Evolutionary conservation across 441 rosid genomes (phyloP).

Genomic region (Cnidoscolus chayamansa): DNA sequence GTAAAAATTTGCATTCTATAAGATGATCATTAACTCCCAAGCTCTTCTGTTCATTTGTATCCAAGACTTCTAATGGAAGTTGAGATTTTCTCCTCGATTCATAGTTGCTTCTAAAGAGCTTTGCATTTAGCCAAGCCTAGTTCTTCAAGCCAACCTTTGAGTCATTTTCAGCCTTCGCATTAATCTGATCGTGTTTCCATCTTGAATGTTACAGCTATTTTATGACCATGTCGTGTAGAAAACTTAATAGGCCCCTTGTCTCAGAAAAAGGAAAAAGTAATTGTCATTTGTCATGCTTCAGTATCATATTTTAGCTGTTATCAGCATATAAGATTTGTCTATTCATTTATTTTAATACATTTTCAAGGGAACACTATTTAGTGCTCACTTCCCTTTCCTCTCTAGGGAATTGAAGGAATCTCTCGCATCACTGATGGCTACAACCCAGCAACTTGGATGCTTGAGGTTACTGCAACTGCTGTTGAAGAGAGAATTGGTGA

Average conservation of each 20-base stretch:
- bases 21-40: not conserved
- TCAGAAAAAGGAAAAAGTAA: not conserved
- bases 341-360: not conserved
- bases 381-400: not conserved
- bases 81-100: not conserved
- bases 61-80: not conserved
- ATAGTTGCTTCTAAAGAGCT: not conserved
- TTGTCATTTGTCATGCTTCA: not conserved
- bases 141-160: not conserved
- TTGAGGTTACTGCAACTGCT: conserved; percentile 53
- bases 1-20: conserved; percentile 34
- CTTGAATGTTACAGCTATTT: not conserved
- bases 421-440: conserved; percentile 36
- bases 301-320: not conserved
- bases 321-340: not conserved
- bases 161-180: not conserved
- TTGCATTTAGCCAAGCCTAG: not conserved
- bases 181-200: not conserved
- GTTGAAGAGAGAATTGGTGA: conserved; percentile 54
- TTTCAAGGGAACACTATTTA: not conserved
- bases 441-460: conserved; percentile 94
- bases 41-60: not conserved
- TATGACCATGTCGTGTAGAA: not conserved
- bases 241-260: not conserved
- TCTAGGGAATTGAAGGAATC: conserved; percentile 15